Base-by-base conservation (phyloP, 768 basidiomycete genomes). In the Rhodotorula diobovata region DNA sequence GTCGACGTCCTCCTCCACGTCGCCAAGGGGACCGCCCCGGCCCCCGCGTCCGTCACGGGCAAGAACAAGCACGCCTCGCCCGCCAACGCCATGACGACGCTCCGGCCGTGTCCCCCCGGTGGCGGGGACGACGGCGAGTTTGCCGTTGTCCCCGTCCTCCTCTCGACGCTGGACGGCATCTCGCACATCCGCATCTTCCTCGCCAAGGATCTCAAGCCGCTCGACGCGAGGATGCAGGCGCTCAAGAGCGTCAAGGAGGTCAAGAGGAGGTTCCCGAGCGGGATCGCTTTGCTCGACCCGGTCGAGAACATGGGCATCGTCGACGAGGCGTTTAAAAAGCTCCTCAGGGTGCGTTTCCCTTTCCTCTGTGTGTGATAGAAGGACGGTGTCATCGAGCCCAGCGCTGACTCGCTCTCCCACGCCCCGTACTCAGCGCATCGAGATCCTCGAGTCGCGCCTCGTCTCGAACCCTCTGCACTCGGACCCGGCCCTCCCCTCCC, bases 261-360 rank as follows among this genome's bases (percentile, higher is more conserved):
- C n/a, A 88, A 93, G 69, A 85, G 88, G 66, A 85, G 94, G 60
- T 93, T 93, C 81, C 90, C 93, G 0, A 86, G 91, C 57, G 93
- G 93, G 3, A 87, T 97, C 66, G 82, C 90, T 0, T 81, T 94
- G 15, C 84, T 99, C 20, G 96, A 98, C 79, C 96, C 96, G 0
- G 83, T 98, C 39, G 85, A 90, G 77, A 92, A 97, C 79, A 93
- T 98, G 93, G 88, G 87, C 18, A 96, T 99, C 79, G 91, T 89
- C 68, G 96, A 98, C 76, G 90, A 91, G 46, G 92, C 90, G 76
- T 99, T 99, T 82, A 86, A 86, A 77, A 86, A 87, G 59, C 85
- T 98, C 1, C 85, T 97, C 65, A 86, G 90, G 81, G 94, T 93
- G 67, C 54, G 81, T 45, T 12, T 18, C 34, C 35, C 34, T 23